Evolutionary conservation across 306 rosid species (phyloP), one percentile per base, ranked within the genome.

Genomic region (Medicago truncatula): DNA sequence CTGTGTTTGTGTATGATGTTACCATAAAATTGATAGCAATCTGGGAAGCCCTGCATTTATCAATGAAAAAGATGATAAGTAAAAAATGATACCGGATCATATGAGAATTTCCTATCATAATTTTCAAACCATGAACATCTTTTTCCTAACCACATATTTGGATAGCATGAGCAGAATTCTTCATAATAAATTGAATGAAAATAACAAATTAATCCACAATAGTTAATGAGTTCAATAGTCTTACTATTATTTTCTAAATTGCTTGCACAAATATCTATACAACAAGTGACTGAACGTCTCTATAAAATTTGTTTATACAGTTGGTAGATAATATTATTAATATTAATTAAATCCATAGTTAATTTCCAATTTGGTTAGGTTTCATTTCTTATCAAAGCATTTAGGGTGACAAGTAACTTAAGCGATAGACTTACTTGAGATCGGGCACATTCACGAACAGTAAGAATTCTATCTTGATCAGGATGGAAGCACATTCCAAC

Each of bases 401-500:
- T 23, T 16, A 20, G 41, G 38, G 44, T 36, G 46, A 80, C 49
- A 23, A 63, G 21, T 54, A 58, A 49, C 34, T 57, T n/a, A n/a
- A n/a, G n/a, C n/a, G 2, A 66, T 4, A 20, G 36, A 83, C 97
- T 85, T 85, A 90, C 97, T 87, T 95, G 99, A 60, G 99, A 95
- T 63, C 97, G 89, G 40, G 99, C 99, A 10, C 97, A 95, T 85
- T 95, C 99, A 0, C 97, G 92, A 69, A 95, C 99, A 0, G 99
- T 89, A 11, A 95, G 89, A 70, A 95, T 95, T 70, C 99, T 85
- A 78, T 95, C 97, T 84, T 95, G 99, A 4, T 89, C 97, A 6
- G 99, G 99, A 78, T 95, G 99, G 79, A 95, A 95, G 86, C 99
- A 95, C 99, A 95, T 90, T 69, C 99, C 99, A 76, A 95, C 97